Conservation (phyloP, 768 basidiomycete species). For the Hirschioporus abietinus region DNA sequence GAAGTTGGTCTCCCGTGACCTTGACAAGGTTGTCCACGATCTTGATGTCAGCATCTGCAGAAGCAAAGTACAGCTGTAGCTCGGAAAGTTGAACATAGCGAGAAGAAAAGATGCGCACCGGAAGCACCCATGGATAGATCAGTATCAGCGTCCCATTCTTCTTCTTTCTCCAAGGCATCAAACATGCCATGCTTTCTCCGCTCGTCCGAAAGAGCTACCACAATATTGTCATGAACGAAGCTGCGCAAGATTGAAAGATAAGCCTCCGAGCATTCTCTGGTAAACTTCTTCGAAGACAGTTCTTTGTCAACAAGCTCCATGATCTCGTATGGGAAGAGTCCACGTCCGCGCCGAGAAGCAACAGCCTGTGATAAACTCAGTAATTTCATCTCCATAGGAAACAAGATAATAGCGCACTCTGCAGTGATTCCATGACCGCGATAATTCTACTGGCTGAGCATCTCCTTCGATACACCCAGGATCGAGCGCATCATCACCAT, state of each 20-base stretch:
- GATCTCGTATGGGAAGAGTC: slow-evolving; percentile 85
- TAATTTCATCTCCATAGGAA: background rate
- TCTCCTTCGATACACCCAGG: slow-evolving; percentile 96
- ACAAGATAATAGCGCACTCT: slow-evolving; percentile 38
- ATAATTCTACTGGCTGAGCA: slow-evolving; percentile 87
- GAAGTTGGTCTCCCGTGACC: slow-evolving; percentile 79
- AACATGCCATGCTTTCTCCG: slow-evolving; percentile 77
- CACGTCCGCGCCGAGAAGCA: slow-evolving; percentile 49
- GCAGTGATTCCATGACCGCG: slow-evolving; percentile 83
- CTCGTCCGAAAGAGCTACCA: slow-evolving; percentile 55
- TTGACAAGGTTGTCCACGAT: slow-evolving; percentile 88
- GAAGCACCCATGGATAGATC: slow-evolving; percentile 74
- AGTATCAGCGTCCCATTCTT: slow-evolving; percentile 73
- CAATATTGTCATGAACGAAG: slow-evolving; percentile 68
- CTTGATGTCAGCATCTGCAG: slow-evolving; percentile 55
- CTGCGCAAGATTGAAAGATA: slow-evolving; percentile 64
- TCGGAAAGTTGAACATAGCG: too few species aligned
- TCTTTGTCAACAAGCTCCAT: slow-evolving; percentile 63
- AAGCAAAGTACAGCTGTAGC: slow-evolving; percentile 8
- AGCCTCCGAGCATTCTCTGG: slow-evolving; percentile 62
- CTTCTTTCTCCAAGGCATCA: slow-evolving; percentile 67
- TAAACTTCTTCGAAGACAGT: slow-evolving; percentile 52
- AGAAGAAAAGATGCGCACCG: slow-evolving; percentile 48
- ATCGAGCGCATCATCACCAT: slow-evolving; percentile 96
- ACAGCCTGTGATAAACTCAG: slow-evolving; percentile 44